Evolutionary conservation across 148 eudicot genomes (phyloP).

Genomic region (Spergularia marina): DNA sequence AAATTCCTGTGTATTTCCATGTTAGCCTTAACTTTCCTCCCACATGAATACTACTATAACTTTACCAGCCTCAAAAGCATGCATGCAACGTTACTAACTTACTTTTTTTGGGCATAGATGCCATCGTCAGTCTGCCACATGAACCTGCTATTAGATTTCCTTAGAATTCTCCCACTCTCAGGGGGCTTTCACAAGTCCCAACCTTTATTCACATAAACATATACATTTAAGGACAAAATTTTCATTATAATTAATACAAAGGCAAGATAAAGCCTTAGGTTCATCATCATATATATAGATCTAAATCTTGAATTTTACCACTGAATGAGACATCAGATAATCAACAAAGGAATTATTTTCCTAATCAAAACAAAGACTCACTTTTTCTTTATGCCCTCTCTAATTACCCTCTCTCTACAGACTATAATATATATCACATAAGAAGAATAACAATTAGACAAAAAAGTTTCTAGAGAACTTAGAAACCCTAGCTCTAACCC

Average conservation of each 20-base stretch:
- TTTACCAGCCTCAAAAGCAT: conserved; percentile 38
- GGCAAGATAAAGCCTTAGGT: conserved; percentile 8
- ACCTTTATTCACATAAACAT: background rate
- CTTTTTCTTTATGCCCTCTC: conserved; percentile 43
- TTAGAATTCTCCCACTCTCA: background rate
- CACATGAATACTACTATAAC: background rate
- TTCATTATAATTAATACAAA: conserved; percentile 22
- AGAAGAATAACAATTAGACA: conserved; percentile 19
- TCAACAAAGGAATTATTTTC: conserved; percentile 26
- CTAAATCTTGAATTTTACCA: conserved; percentile 34
- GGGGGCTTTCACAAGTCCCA: background rate
- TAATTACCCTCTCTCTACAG: conserved; percentile 37
- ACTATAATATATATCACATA: conserved; percentile 28
- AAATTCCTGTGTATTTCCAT: background rate
- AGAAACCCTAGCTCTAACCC: conserved; percentile 35
- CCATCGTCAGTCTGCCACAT: conserved; percentile 14
- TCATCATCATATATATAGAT: conserved; percentile 13
- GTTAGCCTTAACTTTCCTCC: background rate
- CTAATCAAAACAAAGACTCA: conserved; percentile 42
- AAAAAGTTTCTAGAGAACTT: conserved; percentile 4
- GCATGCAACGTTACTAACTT: background rate
- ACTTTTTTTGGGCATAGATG: conserved; percentile 2
- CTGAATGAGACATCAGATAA: conserved; percentile 31
- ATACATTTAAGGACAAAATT: conserved; percentile 26
- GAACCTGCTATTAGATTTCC: conserved; percentile 5